Base-by-base conservation (phyloP, 1,139 yeast genomes). In the Martiniozyma asiatica region DNA sequence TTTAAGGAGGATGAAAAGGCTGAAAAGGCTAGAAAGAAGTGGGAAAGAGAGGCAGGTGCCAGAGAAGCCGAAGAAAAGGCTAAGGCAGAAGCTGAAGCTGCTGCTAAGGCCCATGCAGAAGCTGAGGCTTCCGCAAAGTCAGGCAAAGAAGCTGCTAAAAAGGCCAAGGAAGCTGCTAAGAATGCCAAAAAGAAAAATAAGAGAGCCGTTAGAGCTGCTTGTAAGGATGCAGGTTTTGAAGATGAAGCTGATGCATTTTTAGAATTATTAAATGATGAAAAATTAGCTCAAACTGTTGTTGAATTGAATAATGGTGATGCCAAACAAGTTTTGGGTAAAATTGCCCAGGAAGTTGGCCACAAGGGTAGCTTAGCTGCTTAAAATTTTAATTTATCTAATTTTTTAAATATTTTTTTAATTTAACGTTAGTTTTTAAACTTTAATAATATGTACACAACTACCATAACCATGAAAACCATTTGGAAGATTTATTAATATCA, bases 1-100 rank as follows among this genome's bases (percentile, higher is more conserved):
- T 87, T 85, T 74, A 89, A 87, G 67, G 94, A 89, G 43, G 81
- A 74, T 36, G 97, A 89, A 58, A 84, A 82, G 73, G 77, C 78
- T 59, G 97, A 82, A 57, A 89, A 87, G 68, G 98, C 82, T 53
- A 76, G 75, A 59, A 75, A 69, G 69, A 89, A 87, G 62, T 87
- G 97, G 97, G 98, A 89, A 58, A 80, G 78, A 58, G 98, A 87
- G 58, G 94, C 97, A 34, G 97, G 95, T 45, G 74, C 94, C 26
- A 81, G 97, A 68, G 79, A 85, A 55, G 97, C 89, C 40, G 95
- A 94, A 36, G 89, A 75, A 55, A 92, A 78, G 52, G 92, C 85
- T 30, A 67, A 68, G 46, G 73, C 73, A 50, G 80, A 77, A 48
- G 76, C 75, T 59, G 93, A 82, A 44, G 94, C 81, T 43, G 94